These are phyloP conservation scores for Leccinum imitatum DNA, from an alignment of 768 basidiomycete species.

Conservation along the genomic window DNA sequence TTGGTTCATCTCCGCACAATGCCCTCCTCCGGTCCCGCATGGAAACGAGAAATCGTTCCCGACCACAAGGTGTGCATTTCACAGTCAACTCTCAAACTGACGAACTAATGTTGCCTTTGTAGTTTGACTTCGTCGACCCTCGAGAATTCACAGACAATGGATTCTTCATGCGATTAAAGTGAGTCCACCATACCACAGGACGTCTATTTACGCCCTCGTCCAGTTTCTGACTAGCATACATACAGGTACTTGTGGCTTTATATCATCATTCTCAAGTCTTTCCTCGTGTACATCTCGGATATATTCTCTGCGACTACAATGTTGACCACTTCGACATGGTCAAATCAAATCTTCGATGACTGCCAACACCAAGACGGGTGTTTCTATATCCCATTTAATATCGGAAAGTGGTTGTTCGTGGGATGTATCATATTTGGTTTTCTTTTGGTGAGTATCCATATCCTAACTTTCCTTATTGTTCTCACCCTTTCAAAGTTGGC, in stretches of 20 bases:
- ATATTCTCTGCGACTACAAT: conserved; percentile 97
- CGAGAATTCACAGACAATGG: conserved; percentile 89
- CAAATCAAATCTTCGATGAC: conserved; percentile 83
- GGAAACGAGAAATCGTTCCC: conserved; percentile 96
- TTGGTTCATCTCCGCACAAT: conserved; percentile 19
- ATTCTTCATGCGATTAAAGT: conserved; percentile 87
- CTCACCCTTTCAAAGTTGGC: conserved; percentile 60
- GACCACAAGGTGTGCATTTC: conserved; percentile 82
- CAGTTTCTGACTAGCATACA: conserved; percentile 12
- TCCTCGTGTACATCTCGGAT: conserved; percentile 96
- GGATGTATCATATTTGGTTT: conserved; percentile 99
- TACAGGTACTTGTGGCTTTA: conserved; percentile 90
- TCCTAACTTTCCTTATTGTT: conserved; percentile 1
- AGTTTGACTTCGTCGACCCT: conserved; percentile 98
- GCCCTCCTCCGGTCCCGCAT: conserved; percentile 63
- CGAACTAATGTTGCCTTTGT: conserved; percentile 5
- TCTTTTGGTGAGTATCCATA: conserved; percentile 61
- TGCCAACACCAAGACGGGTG: conserved; percentile 67
- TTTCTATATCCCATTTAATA: conserved; percentile 81
- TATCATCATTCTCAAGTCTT: conserved; percentile 89
- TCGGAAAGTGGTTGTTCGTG: conserved; percentile 96
- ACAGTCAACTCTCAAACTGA: background rate
- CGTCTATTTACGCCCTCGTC: background rate
- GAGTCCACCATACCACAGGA: conserved; percentile 21
- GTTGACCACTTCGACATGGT: conserved; percentile 89